phyloP scores from a whole-genome alignment of 495 filamentous ascomycete genomes.

The Xylaria venustula region DNA sequence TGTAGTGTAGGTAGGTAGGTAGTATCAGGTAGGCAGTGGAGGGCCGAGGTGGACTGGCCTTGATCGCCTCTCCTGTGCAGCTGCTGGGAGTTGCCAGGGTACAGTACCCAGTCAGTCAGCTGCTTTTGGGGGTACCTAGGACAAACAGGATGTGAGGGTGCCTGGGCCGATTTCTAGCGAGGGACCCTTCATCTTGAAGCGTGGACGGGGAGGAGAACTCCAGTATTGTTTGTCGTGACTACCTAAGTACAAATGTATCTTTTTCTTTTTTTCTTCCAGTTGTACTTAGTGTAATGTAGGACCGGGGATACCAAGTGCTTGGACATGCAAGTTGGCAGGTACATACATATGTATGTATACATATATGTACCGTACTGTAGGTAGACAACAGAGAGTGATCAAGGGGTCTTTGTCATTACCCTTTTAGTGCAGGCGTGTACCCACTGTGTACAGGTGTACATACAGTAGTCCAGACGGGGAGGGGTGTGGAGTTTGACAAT shows the following conservation, averaged over 20 bases:
- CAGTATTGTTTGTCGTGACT: background rate
- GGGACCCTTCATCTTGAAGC: background rate
- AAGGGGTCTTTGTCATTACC: background rate
- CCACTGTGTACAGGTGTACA: too few relatives aligned
- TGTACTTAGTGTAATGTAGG: too few relatives aligned
- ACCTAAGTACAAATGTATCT: background rate
- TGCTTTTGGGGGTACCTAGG: background rate
- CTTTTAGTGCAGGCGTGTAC: background rate
- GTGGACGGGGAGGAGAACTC: too few relatives aligned
- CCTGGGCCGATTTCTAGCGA: background rate
- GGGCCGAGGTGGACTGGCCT: background rate
- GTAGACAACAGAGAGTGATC: background rate
- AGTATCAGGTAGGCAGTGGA: too few relatives aligned
- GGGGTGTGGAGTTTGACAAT: background rate
- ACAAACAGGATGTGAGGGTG: background rate
- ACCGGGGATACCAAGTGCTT: too few relatives aligned
- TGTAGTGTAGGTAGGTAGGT: background rate
- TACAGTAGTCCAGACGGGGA: background rate
- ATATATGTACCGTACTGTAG: background rate
- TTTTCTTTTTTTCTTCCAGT: background rate
- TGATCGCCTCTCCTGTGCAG: constrained; percentile 1
- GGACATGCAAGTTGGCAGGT: too few relatives aligned
- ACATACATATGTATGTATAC: too few relatives aligned
- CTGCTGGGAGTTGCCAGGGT: constrained; percentile 3
- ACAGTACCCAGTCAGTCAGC: too few relatives aligned